Evolutionary conservation across 495 filamentous ascomycete genomes (phyloP).

Genomic region (Thermothielavioides terrestris): DNA sequence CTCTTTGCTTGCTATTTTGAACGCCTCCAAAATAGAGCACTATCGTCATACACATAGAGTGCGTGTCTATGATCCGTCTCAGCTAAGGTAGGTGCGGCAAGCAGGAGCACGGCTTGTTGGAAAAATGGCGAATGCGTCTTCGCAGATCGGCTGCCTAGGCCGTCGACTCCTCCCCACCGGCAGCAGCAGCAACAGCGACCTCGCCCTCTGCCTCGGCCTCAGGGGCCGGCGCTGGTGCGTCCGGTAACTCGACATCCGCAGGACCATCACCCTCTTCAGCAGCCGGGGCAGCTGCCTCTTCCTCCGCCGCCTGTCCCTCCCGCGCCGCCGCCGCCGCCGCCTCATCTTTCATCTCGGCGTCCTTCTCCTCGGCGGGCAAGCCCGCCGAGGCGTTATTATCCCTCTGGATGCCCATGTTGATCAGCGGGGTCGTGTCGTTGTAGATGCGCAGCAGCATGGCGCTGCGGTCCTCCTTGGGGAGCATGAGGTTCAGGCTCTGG

Average conservation of each 20-base stretch:
- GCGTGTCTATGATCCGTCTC: too few relatives aligned
- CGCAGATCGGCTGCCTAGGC: background rate
- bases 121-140: background rate
- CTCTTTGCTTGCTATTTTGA: background rate
- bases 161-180: background rate
- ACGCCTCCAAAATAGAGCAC: background rate
- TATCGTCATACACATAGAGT: background rate
- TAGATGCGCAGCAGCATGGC: slow-evolving; percentile 88
- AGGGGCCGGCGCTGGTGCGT: slow-evolving; percentile 5
- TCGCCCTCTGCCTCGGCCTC: too few relatives aligned
- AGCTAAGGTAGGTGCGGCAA: background rate
- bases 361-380: slow-evolving; percentile 13
- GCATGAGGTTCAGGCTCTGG: slow-evolving; percentile 84
- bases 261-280: background rate
- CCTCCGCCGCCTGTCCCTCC: background rate
- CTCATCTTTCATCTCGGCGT: slow-evolving; percentile 12
- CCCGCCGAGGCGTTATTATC: slow-evolving; percentile 24
- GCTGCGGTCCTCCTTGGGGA: slow-evolving; percentile 89
- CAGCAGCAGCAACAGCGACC: background rate
- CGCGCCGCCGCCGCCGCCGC: background rate
- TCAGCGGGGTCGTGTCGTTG: slow-evolving; percentile 71
- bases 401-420: slow-evolving; percentile 46
- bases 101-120: background rate
- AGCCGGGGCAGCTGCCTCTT: background rate
- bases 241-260: slow-evolving; percentile 2